These are phyloP conservation scores for Phlebopus sp. DNA, from an alignment of 1,284 basidiomycete genomes.

Conservation along the genomic window DNA sequence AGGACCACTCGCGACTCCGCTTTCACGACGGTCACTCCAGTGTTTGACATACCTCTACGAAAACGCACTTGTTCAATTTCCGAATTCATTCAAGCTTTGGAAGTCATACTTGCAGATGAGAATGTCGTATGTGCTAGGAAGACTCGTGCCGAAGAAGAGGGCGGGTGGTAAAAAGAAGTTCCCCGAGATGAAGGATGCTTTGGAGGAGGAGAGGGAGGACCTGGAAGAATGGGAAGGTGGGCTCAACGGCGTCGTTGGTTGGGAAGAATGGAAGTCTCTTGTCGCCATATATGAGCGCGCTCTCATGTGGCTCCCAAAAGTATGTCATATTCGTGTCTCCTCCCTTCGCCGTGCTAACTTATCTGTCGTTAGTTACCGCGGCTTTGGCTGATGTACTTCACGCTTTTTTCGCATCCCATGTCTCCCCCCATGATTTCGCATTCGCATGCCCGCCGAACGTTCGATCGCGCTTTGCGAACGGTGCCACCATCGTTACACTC, in stretches of 20 bases:
- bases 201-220: constrained; percentile 81
- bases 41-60: constrained; percentile 91
- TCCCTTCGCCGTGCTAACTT: constrained; percentile 11
- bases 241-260: constrained; percentile 85
- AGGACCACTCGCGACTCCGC: constrained; percentile 73
- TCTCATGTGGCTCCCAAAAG: constrained; percentile 90
- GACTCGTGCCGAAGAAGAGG: constrained; percentile 64
- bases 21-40: constrained; percentile 74
- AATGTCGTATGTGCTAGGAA: constrained; percentile 86
- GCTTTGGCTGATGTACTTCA: constrained; percentile 91
- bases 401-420: constrained; percentile 85
- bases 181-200: constrained; percentile 82
- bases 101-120: constrained; percentile 86
- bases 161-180: constrained; percentile 86
- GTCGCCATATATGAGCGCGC: constrained; percentile 90
- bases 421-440: constrained; percentile 85
- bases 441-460: constrained; percentile 91
- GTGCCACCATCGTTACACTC: constrained; percentile 93
- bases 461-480: constrained; percentile 92
- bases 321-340: constrained; percentile 38
- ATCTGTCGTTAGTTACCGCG: constrained; percentile 71
- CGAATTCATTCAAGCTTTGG: constrained; percentile 93
- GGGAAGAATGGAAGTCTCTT: constrained; percentile 92
- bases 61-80: constrained; percentile 84
- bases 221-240: constrained; percentile 81